phyloP scores from a whole-genome alignment of 192 early-diverging fungal species.

The Entomortierella beljakovae region DNA sequence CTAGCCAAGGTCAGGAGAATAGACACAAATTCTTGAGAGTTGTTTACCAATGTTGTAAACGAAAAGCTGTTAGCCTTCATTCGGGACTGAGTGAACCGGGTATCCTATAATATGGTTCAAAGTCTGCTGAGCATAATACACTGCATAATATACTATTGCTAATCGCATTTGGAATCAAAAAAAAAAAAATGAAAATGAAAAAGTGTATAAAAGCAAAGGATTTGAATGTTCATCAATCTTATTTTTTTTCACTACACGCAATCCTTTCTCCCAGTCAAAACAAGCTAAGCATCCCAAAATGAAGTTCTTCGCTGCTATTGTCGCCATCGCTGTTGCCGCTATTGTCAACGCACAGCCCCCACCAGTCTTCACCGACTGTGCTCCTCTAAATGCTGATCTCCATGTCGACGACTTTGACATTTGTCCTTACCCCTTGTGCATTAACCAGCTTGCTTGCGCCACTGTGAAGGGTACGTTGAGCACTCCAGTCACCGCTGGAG shows the following conservation, averaged over 20 bases:
- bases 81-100: no score
- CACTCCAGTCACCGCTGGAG: constrained; percentile 30
- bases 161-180: no score
- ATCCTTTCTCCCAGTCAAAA: neutral
- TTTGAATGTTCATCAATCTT: no score
- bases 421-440: constrained; percentile 50
- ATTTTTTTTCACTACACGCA: neutral
- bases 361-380: constrained; percentile 19
- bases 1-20: no score
- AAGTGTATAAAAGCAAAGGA: no score
- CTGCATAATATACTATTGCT: no score
- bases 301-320: constrained; percentile 37
- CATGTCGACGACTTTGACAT: constrained; percentile 17
- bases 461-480: constrained; percentile 32
- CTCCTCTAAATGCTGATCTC: constrained; percentile 9
- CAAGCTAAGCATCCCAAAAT: constrained; percentile 1
- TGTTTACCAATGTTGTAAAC: no score
- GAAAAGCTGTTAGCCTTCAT: no score
- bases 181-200: no score
- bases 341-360: constrained; percentile 4
- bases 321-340: constrained; percentile 7
- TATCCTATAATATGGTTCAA: no score
- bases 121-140: no score
- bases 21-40: no score
- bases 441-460: constrained; percentile 42